phyloP scores from a whole-genome alignment of 192 early-diverging fungal genomes.

The Gryganskiella cystojenkinii region DNA sequence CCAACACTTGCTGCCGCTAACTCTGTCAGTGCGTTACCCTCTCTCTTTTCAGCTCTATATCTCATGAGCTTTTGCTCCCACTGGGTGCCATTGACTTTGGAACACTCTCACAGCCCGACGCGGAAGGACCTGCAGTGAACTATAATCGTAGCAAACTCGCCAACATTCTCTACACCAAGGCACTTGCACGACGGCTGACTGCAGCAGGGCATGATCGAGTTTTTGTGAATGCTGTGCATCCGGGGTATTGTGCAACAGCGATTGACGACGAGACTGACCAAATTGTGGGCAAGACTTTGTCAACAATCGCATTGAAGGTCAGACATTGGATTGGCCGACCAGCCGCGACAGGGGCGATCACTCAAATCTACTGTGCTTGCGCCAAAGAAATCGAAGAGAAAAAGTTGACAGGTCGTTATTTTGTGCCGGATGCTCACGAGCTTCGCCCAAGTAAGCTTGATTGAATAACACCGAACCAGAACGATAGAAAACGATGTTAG shows the following conservation, averaged over 20 bases:
- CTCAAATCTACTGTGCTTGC: slow-evolving; percentile 60
- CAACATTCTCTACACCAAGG: slow-evolving; percentile 61
- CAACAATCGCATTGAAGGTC: neutral
- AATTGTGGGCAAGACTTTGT: slow-evolving; percentile 4
- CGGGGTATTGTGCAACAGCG: slow-evolving; percentile 43
- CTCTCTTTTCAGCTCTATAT: slow-evolving; percentile 27
- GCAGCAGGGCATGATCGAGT: slow-evolving; percentile 36
- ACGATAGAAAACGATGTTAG: too few relatives aligned
- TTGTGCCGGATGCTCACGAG: slow-evolving; percentile 51
- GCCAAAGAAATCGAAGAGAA: slow-evolving; percentile 64
- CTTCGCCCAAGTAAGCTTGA: slow-evolving; percentile 21
- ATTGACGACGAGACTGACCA: slow-evolving; percentile 13
- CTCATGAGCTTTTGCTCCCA: slow-evolving; percentile 34
- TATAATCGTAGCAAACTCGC: slow-evolving; percentile 69
- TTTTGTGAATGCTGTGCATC: slow-evolving; percentile 60
- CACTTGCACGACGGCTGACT: slow-evolving; percentile 52
- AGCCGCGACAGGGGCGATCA: slow-evolving; percentile 58
- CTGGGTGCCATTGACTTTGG: slow-evolving; percentile 57
- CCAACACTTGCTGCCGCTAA: too few relatives aligned
- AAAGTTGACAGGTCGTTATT: slow-evolving; percentile 40
- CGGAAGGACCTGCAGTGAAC: slow-evolving; percentile 27
- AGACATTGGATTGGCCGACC: slow-evolving; percentile 12
- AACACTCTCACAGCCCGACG: slow-evolving; percentile 40
- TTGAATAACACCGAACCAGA: neutral
- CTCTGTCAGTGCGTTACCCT: neutral